Evolutionary conservation across 2,329 filamentous ascomycete genomes (phyloP), one percentile per base, ranked within the genome.

Genomic region (Aspergillus aculeatus): DNA sequence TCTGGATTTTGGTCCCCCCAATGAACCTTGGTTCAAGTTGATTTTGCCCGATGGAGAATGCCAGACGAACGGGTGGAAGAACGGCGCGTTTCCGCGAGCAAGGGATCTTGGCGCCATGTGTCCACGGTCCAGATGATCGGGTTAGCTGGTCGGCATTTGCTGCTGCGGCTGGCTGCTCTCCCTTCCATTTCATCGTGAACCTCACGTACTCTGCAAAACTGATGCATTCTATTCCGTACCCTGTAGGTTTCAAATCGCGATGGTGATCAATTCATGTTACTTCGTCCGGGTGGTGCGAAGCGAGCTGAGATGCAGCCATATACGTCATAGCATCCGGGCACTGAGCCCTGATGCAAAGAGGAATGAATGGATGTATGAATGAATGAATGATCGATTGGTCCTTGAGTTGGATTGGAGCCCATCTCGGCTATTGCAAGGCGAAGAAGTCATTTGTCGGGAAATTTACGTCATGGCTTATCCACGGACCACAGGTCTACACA

Each of bases 41-140:
- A 26, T 21, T 44, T 47, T 19, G 35, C 52, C 52, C 41, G 41
- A 48, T 48, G 24, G 47, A 55, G 53, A 55, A 55, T 55, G 53
- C 44, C 44, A 55, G 41, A 47, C 41, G 53, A 55, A 35, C 53
- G 53, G 53, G 53, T 55, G 53, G 53, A 55, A 55, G 53, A 32
- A 26, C 53, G 53, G 41, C 26, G 53, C 53, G 47, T 26, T 54
- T 54, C 52, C 52, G 52, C 23, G 52, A 44, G 53, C 41, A 55
- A 55, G 53, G 44, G 29, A 48, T 35, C 53, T 47, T 55, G 53
- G 53, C 53, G 26, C 41, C 29, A 48, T 48, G 53, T 47, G 47
- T 23, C 24, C 41, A 26, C 21, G 23, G 47, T 48, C 24, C 41
- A 26, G 35, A 53, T 23, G 51, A 41, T 41, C 35, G 35, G 51